Percentiles rank a stretch among this genome's conserved stretches.
Evolutionary conservation across 2,329 filamentous ascomycete species (phyloP).

Genomic region (Verticillium albo-atrum): DNA sequence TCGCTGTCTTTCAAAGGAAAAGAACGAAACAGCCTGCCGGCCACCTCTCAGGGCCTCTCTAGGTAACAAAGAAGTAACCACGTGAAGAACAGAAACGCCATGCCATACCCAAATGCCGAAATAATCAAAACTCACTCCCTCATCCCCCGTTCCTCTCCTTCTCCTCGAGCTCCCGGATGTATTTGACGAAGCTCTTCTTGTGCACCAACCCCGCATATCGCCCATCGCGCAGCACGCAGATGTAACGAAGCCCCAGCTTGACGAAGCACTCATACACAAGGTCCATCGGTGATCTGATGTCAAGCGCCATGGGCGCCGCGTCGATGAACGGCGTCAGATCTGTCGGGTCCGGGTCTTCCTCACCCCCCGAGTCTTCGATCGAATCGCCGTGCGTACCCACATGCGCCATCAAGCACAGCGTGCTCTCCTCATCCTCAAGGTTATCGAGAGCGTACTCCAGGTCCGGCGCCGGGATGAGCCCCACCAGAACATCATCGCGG

Average conservation of each 20-base stretch:
- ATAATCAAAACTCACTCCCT: background rate
- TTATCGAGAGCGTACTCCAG: constrained; percentile 89
- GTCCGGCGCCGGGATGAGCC: constrained; percentile 89
- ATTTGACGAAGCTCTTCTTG: constrained; percentile 96
- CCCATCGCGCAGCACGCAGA: constrained; percentile 83
- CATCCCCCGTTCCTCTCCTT: background rate
- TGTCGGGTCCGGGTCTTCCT: constrained; percentile 57
- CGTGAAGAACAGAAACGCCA: background rate
- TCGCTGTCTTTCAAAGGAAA: background rate
- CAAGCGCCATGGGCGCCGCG: constrained; percentile 80
- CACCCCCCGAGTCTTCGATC: constrained; percentile 61
- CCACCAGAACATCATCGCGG: constrained; percentile 73
- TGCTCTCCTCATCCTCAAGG: constrained; percentile 68
- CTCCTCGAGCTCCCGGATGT: constrained; percentile 67
- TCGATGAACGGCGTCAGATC: constrained; percentile 93
- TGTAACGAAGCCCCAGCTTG: constrained; percentile 86
- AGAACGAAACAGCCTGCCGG: background rate
- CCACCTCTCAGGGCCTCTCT: background rate
- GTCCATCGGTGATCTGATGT: constrained; percentile 87
- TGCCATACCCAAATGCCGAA: background rate
- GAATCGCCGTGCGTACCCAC: constrained; percentile 39
- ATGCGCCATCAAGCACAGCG: constrained; percentile 77
- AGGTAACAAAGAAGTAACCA: background rate
- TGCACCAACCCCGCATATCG: constrained; percentile 87
- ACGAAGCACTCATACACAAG: constrained; percentile 95